phyloP scores from a whole-genome alignment of 768 basidiomycete genomes.

The Agrocybe pediades region DNA sequence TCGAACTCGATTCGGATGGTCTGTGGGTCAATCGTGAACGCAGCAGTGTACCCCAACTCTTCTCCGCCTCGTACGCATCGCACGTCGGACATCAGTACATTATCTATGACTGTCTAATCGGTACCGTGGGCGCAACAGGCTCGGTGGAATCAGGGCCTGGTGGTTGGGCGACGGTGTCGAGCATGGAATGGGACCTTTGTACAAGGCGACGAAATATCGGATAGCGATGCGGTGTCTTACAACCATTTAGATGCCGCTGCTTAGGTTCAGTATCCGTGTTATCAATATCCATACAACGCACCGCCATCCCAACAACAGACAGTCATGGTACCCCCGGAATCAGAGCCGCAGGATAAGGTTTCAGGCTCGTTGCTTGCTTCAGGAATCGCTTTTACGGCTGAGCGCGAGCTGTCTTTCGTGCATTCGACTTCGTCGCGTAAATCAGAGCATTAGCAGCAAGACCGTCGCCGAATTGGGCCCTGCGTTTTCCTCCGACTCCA shows the following conservation, averaged over 20 bases:
- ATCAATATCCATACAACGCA: constrained; percentile 43
- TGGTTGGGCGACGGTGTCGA: constrained; percentile 44
- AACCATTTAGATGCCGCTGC: constrained; percentile 79
- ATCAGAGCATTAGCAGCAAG: constrained; percentile 16
- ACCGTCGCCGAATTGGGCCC: constrained; percentile 71
- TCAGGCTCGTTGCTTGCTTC: constrained; percentile 40
- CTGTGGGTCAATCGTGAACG: constrained; percentile 32
- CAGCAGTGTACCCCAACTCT: constrained; percentile 30
- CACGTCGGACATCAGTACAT: constrained; percentile 70
- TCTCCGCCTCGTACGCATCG: constrained; percentile 47
- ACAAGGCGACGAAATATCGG: constrained; percentile 88
- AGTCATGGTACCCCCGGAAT: not conserved
- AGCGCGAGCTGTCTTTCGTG: constrained; percentile 24
- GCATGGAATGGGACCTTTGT: constrained; percentile 74
- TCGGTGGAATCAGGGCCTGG: no score
- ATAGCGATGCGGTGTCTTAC: constrained; percentile 86
- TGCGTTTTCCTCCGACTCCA: constrained; percentile 87
- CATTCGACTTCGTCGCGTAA: constrained; percentile 19
- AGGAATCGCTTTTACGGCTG: constrained; percentile 24
- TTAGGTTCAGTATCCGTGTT: constrained; percentile 85
- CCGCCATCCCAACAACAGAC: constrained; percentile 15
- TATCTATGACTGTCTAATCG: constrained; percentile 71
- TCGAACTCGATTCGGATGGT: constrained; percentile 58
- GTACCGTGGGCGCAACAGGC: constrained; percentile 56
- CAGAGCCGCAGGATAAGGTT: not conserved